Conservation (phyloP, 2,329 filamentous ascomycete species). For the Arthroderma sp. region DNA sequence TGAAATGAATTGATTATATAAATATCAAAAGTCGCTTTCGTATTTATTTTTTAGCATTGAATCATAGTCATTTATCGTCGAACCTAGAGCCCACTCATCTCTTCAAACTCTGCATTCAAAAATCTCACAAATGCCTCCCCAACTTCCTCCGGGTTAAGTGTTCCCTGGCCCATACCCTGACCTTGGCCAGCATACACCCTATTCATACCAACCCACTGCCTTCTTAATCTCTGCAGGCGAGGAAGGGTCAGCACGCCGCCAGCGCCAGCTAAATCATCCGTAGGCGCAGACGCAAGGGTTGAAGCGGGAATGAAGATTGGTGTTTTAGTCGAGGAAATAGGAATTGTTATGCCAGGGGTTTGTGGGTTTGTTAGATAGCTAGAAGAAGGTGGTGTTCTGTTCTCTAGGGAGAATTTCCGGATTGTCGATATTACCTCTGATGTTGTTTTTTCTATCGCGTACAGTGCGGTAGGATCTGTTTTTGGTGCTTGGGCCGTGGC, state of each 20-base stretch:
- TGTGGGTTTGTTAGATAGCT: constrained; percentile 7
- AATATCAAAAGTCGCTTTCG: no score
- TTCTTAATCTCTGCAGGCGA: constrained; percentile 32
- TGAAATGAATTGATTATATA: not conserved
- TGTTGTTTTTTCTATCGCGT: constrained; percentile 34
- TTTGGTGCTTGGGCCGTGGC: constrained; percentile 32
- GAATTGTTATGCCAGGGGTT: constrained; percentile 24
- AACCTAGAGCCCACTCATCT: constrained; percentile 7
- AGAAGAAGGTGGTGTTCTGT: constrained; percentile 27
- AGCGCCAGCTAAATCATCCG: constrained; percentile 33
- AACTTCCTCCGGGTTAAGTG: constrained; percentile 26
- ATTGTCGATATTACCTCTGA: constrained; percentile 33
- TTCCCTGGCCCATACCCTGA: constrained; percentile 26
- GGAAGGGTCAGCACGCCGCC: constrained; percentile 33
- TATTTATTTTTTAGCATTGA: not conserved
- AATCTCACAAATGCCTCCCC: constrained; percentile 37
- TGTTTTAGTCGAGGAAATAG: constrained; percentile 22
- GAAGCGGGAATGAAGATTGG: constrained; percentile 29
- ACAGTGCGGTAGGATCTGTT: constrained; percentile 32
- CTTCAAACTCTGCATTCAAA: constrained; percentile 34
- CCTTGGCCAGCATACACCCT: constrained; percentile 28
- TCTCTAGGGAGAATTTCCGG: constrained; percentile 29
- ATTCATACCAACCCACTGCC: constrained; percentile 39
- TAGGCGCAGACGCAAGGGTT: constrained; percentile 26
- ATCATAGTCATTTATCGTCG: not conserved